Conservation (phyloP, 257 asterid genomes). For the Petunia secreta region DNA sequence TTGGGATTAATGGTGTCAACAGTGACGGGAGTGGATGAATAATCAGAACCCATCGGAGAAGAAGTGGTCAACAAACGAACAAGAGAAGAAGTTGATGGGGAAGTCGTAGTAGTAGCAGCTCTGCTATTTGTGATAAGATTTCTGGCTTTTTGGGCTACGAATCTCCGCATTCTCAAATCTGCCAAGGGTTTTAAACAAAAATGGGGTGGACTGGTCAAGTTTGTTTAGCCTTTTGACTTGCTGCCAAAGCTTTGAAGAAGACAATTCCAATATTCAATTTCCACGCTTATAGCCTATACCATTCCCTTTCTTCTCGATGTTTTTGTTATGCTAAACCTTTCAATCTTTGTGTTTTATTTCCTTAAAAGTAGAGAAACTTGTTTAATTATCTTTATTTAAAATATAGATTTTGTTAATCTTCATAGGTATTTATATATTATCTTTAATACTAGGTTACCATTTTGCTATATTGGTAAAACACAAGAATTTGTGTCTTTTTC, state of each 20-base stretch:
- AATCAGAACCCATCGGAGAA: slow-evolving; percentile 48
- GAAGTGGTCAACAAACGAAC: slow-evolving; percentile 26
- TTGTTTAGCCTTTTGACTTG: background rate
- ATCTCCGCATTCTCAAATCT: slow-evolving; percentile 61
- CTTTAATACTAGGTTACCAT: no score
- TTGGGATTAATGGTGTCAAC: slow-evolving; percentile 45
- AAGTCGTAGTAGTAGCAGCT: background rate
- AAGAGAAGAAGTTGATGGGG: slow-evolving; percentile 14
- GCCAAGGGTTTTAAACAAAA: background rate
- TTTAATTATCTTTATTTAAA: no score
- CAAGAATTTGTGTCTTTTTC: background rate
- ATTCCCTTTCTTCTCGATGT: no score
- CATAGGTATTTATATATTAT: no score
- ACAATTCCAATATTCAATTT: background rate
- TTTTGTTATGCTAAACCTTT: no score
- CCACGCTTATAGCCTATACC: no score
- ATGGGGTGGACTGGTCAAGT: background rate
- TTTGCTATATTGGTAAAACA: background rate
- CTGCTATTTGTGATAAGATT: slow-evolving; percentile 31
- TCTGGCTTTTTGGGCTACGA: slow-evolving; percentile 54
- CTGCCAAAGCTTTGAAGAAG: background rate
- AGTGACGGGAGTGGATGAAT: slow-evolving; percentile 48
- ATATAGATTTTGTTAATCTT: no score
- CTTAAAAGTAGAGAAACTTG: no score
- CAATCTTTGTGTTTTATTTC: no score